phyloP scores from a whole-genome alignment of 1,284 basidiomycete genomes.

The Papiliotrema flavescens region DNA sequence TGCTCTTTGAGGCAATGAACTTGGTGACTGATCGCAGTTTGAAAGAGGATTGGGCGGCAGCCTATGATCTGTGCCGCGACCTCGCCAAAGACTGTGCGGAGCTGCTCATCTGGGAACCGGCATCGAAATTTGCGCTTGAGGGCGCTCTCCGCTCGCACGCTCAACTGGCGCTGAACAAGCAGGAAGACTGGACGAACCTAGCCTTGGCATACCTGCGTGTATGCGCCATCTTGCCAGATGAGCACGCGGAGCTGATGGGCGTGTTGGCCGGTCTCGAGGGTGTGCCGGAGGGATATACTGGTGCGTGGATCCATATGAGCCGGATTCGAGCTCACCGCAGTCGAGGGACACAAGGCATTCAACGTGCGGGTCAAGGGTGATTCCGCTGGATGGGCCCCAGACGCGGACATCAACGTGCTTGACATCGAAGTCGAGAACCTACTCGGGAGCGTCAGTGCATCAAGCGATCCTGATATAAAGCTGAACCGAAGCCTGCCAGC shows the following conservation, averaged over 20 bases:
- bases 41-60: constrained; percentile 24
- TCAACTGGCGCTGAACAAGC: constrained; percentile 19
- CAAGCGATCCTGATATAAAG: not conserved
- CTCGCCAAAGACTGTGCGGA: constrained; percentile 37
- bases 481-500: constrained; percentile 17
- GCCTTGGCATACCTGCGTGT: constrained; percentile 41
- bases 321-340: not conserved
- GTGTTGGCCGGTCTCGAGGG: not conserved
- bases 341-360: constrained; percentile 35
- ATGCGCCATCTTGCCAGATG: constrained; percentile 13
- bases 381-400: constrained; percentile 12
- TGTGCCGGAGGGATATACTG: not conserved
- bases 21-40: constrained; percentile 10
- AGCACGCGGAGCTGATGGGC: constrained; percentile 10
- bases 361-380: constrained; percentile 16
- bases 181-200: constrained; percentile 38
- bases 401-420: constrained; percentile 26
- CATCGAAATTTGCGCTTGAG: constrained; percentile 32
- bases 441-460: constrained; percentile 26
- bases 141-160: constrained; percentile 30
- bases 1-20: no score
- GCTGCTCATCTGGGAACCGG: constrained; percentile 35
- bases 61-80: constrained; percentile 32
- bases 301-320: not conserved
- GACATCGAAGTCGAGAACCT: constrained; percentile 29